Conservation (phyloP, 306 rosid genomes). For the Carpinus viminea region DNA sequence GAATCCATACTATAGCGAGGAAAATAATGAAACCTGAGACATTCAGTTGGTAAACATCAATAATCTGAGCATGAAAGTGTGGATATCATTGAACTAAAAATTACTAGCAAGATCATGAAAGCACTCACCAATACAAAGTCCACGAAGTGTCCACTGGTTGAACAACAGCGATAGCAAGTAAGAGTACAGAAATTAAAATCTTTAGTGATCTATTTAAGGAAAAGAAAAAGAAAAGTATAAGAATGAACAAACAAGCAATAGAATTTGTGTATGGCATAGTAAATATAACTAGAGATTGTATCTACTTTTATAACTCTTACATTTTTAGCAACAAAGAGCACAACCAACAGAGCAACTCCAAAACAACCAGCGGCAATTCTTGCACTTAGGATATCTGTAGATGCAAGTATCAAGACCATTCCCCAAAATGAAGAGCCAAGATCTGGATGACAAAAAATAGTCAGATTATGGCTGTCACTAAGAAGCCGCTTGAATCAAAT, state of each 20-base stretch:
- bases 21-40: conserved; percentile 79
- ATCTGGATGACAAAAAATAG: conserved; percentile 43
- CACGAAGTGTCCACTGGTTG: conserved; percentile 93
- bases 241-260: conserved; percentile 7
- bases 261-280: not conserved
- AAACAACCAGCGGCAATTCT: conserved; percentile 95
- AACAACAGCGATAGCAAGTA: conserved; percentile 21
- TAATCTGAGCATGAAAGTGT: conserved; percentile 5
- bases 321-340: conserved; percentile 86
- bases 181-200: conserved; percentile 10
- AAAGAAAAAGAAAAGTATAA: not conserved
- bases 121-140: conserved; percentile 83
- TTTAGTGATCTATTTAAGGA: not conserved
- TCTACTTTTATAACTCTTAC: conserved; percentile 47
- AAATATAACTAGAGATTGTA: conserved; percentile 1
- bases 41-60: conserved; percentile 29
- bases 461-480: conserved; percentile 29
- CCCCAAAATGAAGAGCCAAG: conserved; percentile 99
- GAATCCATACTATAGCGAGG: conserved; percentile 77
- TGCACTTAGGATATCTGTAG: conserved; percentile 76
- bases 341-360: conserved; percentile 68
- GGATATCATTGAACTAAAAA: conserved; percentile 7
- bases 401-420: conserved; percentile 88
- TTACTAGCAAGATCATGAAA: conserved; percentile 23
- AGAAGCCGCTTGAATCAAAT: conserved; percentile 21